phyloP scores from a whole-genome alignment of 306 rosid genomes.

The Casuarina equisetifolia region DNA sequence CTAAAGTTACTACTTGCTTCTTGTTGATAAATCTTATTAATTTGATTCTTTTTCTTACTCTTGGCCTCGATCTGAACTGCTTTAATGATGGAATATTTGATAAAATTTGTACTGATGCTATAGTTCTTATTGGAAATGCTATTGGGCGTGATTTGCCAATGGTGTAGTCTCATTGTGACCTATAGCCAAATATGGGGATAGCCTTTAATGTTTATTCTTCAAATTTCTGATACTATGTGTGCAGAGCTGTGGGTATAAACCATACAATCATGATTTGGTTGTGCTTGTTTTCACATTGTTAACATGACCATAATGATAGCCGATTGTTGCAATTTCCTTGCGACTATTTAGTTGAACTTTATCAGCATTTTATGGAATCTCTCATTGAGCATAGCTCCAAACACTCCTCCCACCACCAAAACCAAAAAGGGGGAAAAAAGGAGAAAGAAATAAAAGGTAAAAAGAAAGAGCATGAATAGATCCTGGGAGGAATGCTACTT shows the following conservation, averaged over 20 bases:
- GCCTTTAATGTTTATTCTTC: background rate
- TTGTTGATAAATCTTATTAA: background rate
- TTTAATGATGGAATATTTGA: background rate
- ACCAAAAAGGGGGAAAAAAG: background rate
- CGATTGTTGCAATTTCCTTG: background rate
- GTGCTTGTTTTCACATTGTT: background rate
- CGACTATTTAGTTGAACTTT: background rate
- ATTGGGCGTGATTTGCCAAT: background rate
- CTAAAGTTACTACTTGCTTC: background rate
- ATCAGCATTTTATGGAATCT: background rate
- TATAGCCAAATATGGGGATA: background rate
- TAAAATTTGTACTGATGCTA: background rate
- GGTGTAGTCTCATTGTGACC: background rate
- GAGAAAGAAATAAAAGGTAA: too few relatives aligned
- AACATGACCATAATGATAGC: background rate
- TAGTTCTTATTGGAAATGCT: background rate
- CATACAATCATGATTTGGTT: background rate
- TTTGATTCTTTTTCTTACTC: slow-evolving; percentile 8
- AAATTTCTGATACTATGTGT: too few relatives aligned
- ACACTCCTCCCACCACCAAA: background rate
- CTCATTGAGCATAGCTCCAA: background rate
- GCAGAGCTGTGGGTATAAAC: background rate
- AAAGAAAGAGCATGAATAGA: too few relatives aligned
- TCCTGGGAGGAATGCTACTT: too few relatives aligned
- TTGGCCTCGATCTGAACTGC: background rate